These are phyloP conservation scores for Pseudotsuga menziesii DNA, from an alignment of 75 land plant genomes.

Conservation along the genomic window DNA sequence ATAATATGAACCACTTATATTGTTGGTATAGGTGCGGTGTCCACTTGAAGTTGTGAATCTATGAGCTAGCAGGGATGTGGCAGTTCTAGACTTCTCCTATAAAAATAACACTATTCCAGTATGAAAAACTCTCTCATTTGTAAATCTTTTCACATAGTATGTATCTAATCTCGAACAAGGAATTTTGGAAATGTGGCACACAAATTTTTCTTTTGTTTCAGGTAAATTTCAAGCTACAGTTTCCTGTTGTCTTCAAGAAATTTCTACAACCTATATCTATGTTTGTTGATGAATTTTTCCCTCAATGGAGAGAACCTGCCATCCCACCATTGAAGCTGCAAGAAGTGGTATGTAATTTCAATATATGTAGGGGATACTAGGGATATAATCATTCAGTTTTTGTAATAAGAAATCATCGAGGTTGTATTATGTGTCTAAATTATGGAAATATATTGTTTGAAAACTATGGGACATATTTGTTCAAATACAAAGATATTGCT, in stretches of 20 bases:
- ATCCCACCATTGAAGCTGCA: slow-evolving; percentile 94
- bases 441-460: no score
- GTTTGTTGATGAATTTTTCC: slow-evolving; percentile 78
- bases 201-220: slow-evolving; percentile 10
- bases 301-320: slow-evolving; percentile 81
- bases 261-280: slow-evolving; percentile 77
- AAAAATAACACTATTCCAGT: slow-evolving; percentile 60
- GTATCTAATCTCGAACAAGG: background rate
- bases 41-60: slow-evolving; percentile 86
- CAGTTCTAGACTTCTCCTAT: slow-evolving; percentile 97
- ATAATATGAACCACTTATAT: no score
- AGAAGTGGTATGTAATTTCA: no score
- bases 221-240: slow-evolving; percentile 78
- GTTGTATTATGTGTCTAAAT: no score
- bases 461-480: no score
- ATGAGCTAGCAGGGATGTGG: slow-evolving; percentile 79
- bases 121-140: slow-evolving; percentile 7
- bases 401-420: no score
- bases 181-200: background rate
- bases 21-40: slow-evolving; percentile 99
- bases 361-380: no score
- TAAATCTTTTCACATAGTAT: slow-evolving; percentile 1
- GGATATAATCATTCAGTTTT: no score
- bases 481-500: no score
- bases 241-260: slow-evolving; percentile 82